A percentile compares a stretch with the other conserved stretches of the same genome.
phyloP scores from a whole-genome alignment of 441 rosid species.

The Omphalea diandra region DNA sequence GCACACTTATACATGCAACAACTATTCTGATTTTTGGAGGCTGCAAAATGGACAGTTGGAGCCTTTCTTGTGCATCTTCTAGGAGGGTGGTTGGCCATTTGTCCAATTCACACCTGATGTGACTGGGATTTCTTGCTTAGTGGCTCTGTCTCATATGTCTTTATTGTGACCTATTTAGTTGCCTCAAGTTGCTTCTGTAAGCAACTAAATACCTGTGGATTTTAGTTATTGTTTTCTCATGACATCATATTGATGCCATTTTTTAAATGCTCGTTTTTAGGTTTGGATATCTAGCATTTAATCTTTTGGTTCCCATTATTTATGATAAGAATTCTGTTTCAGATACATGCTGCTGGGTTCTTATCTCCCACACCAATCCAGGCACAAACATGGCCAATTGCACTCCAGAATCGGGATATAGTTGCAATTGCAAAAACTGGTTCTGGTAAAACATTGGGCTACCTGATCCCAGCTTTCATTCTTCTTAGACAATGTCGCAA shows the following conservation, averaged over 20 bases:
- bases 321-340: conserved; percentile 26
- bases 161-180: conserved; percentile 66
- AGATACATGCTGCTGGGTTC: conserved; percentile 91
- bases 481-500: too few relatives aligned
- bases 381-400: conserved; percentile 99
- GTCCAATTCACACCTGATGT: conserved; percentile 76
- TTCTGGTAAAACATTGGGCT: too few relatives aligned
- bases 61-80: conserved; percentile 79
- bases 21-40: conserved; percentile 77
- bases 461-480: too few relatives aligned
- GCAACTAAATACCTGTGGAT: conserved; percentile 55
- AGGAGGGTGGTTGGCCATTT: conserved; percentile 67
- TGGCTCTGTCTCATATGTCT: conserved; percentile 71
- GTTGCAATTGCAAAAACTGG: too few relatives aligned
- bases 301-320: conserved; percentile 18
- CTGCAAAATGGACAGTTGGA: conserved; percentile 77
- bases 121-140: conserved; percentile 63
- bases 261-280: neutral
- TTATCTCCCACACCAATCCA: conserved; percentile 90
- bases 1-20: conserved; percentile 60
- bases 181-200: conserved; percentile 86
- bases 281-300: neutral
- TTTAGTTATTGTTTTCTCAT: conserved; percentile 25
- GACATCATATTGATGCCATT: conserved; percentile 13
- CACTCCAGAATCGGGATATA: conserved; percentile 77